Evolutionary conservation across 768 basidiomycete species (phyloP), one percentile per base, ranked within the genome.

Genomic region (Galerina sulciceps): DNA sequence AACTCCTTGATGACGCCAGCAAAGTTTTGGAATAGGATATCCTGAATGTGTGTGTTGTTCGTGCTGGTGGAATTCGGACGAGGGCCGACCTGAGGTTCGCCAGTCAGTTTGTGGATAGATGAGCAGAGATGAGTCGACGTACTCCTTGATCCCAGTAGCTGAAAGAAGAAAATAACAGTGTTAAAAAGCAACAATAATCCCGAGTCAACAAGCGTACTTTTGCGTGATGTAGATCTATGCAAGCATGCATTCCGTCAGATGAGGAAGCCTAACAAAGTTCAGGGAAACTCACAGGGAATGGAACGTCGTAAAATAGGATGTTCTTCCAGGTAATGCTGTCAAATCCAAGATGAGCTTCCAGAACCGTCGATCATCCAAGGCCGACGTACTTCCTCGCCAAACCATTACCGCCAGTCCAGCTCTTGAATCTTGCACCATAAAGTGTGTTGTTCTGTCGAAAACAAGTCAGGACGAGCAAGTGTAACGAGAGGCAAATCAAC

Each of bases 121-220:
- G 23, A 46, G 34, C 10, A 1, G 18, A 35, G 22, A 13, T 23
- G 9, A 51, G 10, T 3, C 11, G 23, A 69, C 74, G 51, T 65
- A 83, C 83, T 14, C 73, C 77, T 69, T 87, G 85, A 59, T 88
- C 84, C 84, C 82, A 85, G 62, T 88, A 88, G 70, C 85, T 88
- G 43, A 8, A 14, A 40, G 3, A 38, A 23, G 40, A 34, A 17
- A 46, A 46, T 44, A 14, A 13, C 22, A 15, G 11, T 34, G 20
- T 59, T 8, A 48, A 43, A 14, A 17, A 38, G 10, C 0, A 6
- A 15, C 40, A 3, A 13, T 36, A 13, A 61, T 22, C 37, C 18
- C 23, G 22, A 36, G 13, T 23, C 11, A 13, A 1, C n/a, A 8
- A 23, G 46, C 52, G 23, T 67, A 85, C 85, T 86, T 88, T 67